Base-by-base conservation (phyloP, 2,329 filamentous ascomycete species). In the Phyllosticta paracitricarpa region DNA sequence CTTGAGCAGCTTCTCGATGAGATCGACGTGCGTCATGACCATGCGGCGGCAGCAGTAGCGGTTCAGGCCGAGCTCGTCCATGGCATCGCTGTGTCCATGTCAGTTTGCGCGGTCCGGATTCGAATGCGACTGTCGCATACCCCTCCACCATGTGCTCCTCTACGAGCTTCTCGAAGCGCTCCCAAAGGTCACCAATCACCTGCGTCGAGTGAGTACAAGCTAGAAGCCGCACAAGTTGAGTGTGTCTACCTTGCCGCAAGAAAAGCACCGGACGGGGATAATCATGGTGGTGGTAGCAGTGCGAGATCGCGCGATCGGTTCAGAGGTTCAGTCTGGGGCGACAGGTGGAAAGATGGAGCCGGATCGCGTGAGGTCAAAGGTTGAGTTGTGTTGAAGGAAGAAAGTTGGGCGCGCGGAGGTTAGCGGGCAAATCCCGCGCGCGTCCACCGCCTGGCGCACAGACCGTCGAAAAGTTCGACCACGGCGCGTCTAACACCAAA, bases 21-120 rank as follows among this genome's bases (percentile, higher is more conserved):
- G 82, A 75, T 99, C 94, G 70, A 99, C 94, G 77, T 99, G 94
- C 63, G 94, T 99, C 89, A 99, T 97, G 76, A 99, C 86, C 94
- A 99, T 99, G 71, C 94, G 89, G 69, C 94, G 89, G 80, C 94
- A 99, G 84, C 94, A 99, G 81, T 99, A 99, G 68, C 94, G 86
- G 77, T 91, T 93, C 71, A 95, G 88, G 61, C 91, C 91, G 59
- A 99, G 86, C 73, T 91, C 84, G 76, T 97, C 92, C 88, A 99
- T 96, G 52, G 93, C 94, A 74, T 97, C 91, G 71, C 94, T 97
- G 68, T 71, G 59, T 9, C 35, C 8, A 14, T 4, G 26, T 62
- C 12, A 60, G 55, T 35, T 48, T 22, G 35, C 58, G 40, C 8
- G 54, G 19, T 25, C 12, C 26, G 5, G 54, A 28, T 58, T 19